Evolutionary conservation across 2,329 filamentous ascomycete species (phyloP), one percentile per base, ranked within the genome.

Genomic region (Pseudogymnoascus verrucosus): DNA sequence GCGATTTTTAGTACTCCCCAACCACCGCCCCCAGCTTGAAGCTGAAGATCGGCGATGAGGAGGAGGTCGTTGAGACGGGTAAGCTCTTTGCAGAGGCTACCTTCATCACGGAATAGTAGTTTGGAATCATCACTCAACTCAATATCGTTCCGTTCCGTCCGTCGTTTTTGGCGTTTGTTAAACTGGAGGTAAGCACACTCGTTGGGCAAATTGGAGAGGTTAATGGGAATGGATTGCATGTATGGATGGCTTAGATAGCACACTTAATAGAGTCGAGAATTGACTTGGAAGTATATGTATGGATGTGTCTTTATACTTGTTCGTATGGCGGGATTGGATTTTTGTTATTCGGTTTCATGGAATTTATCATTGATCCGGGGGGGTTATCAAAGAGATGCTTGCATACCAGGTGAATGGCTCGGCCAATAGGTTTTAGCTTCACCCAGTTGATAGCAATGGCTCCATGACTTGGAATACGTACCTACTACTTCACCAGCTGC

Each of bases 61-160:
- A 60, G 26, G 89, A 93, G 71, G 84, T 87, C 66, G 80, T 82
- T 16, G 93, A 98, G 76, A 80, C 92, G 72, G 95, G 95, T 59
- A 80, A 78, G 57, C 78, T 96, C 63, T 96, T 96, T 77, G 86
- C 84, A 64, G 95, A 99, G 79, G 92, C 95, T 2, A 97, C 93
- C n/a, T 99, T 98, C 79, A 96, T 99, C 77, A 92, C 89, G 62
- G 88, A 64, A 44, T 64, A 60, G 3, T 21, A 16, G 19, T 26
- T 44, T 11, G 40, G 12, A 3, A 40, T 10, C 2, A 34, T 3
- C 7, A 31, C 28, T 31, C n/a, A 7, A 39, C 37, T 42, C 16
- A 23, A 51, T 51, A 39, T 23, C 40, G 40, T 26, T 51, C 11
- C 2, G 11, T 21, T 21, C 21, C 21, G 21, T 21, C 6, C 42